A percentile compares a stretch with the other conserved stretches of the same genome.
These are phyloP conservation scores for Tylopilus rubrobrunneus DNA, from an alignment of 768 basidiomycete species.

Conservation along the genomic window DNA sequence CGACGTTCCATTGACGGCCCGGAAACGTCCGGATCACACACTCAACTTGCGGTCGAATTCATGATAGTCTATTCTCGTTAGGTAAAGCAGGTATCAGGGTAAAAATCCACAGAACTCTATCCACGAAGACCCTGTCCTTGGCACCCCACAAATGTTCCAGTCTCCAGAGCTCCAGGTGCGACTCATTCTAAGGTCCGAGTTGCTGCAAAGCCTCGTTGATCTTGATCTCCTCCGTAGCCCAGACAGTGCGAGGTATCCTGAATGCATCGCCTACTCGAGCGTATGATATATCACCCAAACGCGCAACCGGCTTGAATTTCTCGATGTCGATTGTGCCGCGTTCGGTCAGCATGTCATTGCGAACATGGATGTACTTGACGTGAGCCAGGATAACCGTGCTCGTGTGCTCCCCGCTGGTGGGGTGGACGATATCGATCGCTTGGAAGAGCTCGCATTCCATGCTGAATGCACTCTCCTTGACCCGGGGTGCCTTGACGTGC, in stretches of 20 bases:
- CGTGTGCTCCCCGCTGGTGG: constrained; percentile 15
- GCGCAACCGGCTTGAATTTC: constrained; percentile 31
- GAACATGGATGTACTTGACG: constrained; percentile 40
- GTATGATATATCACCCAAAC: constrained; percentile 38
- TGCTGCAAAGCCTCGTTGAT: constrained; percentile 1
- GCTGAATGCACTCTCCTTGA: constrained; percentile 44
- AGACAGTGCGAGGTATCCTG: constrained; percentile 8
- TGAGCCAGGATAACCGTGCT: constrained; percentile 34
- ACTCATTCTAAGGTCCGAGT: no score
- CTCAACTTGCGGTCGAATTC: no score
- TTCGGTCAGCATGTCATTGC: constrained; percentile 37
- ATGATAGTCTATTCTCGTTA: no score
- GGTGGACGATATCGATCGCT: constrained; percentile 30
- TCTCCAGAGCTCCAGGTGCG: no score
- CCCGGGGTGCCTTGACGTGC: constrained; percentile 37
- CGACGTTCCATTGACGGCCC: no score
- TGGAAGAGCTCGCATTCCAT: constrained; percentile 44
- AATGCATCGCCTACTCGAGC: constrained; percentile 25
- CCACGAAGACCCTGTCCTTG: no score
- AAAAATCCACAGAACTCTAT: no score
- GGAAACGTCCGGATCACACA: no score
- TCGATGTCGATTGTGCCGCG: constrained; percentile 34
- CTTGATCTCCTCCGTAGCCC: constrained; percentile 11
- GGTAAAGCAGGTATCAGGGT: no score
- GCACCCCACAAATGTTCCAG: no score